Percentiles rank a stretch among this genome's conserved stretches.
Evolutionary conservation across 2,329 filamentous ascomycete species (phyloP).

Genomic region (Fusarium poae): DNA sequence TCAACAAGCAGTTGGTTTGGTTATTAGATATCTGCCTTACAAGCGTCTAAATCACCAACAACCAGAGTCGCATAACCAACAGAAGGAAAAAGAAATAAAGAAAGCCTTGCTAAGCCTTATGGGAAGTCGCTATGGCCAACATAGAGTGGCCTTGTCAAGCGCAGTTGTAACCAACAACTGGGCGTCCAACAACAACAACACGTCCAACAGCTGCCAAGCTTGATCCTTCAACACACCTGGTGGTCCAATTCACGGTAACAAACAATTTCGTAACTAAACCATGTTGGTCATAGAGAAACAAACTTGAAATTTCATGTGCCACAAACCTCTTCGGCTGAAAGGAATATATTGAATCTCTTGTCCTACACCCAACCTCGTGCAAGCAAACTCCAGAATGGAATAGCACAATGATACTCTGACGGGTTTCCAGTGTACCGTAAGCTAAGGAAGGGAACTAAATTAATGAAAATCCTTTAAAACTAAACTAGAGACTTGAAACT

Average conservation of each 20-base stretch:
- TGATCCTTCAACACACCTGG: neutral
- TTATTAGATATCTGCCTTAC: neutral
- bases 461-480: neutral
- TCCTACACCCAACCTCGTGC: neutral
- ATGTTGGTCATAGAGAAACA: neutral
- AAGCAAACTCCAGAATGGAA: constrained; percentile 5
- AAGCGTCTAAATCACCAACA: neutral
- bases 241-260: neutral
- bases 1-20: neutral
- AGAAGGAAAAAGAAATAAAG: neutral
- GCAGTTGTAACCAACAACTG: constrained; percentile 18
- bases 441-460: constrained; percentile 19
- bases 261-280: neutral
- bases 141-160: constrained; percentile 8
- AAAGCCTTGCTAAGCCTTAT: constrained; percentile 20
- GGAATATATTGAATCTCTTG: neutral
- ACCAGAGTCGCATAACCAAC: neutral
- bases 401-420: constrained; percentile 22
- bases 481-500: constrained; percentile 10
- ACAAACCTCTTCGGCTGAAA: constrained; percentile 2
- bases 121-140: neutral
- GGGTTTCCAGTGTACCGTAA: neutral
- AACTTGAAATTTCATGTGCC: neutral
- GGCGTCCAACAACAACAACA: constrained; percentile 11
- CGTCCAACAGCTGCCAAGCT: constrained; percentile 12